Base-by-base conservation (phyloP, 1,139 yeast genomes). In the Geotrichum restrictum region DNA sequence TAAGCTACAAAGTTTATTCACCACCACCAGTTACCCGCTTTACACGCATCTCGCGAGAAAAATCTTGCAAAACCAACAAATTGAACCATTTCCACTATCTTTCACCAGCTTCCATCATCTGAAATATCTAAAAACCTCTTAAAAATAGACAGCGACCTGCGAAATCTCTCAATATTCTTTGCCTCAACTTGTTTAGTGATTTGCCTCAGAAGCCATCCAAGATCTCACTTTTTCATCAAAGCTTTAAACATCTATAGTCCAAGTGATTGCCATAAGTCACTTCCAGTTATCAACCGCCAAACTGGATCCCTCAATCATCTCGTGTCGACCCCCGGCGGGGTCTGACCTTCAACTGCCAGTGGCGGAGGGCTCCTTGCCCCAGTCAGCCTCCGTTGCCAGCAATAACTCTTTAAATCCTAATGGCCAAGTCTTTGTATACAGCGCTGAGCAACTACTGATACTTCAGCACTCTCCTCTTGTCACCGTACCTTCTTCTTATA, bases 291-390 rank as follows among this genome's bases (percentile, higher is more conserved):
- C 41, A 22, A 8, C 8, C 33, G 24, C 33, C 33, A 40, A 47
- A 22, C 36, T 49, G 53, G 56, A 53, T 45, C 56, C 56, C 19
- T 51, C 56, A n/a, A 53, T 53, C 36, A 53, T 53, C 14, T 53
- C 56, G 14, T 48, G 41, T 32, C 49, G 46, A 40, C 43, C 54
- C 38, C 37, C 42, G 8, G 31, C 42, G 39, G 51, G 52, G 29
- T 37, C 44, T 36, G 45, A 21, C 19, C 22, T 45, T 7, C 19
- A 24, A 16, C 36, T 40, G 4, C 27, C 47, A 14, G 33, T 14
- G 24, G 44, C 33, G 14, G 31, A 18, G 32, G 42, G 19, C 32
- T 14, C 51, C 22, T 14, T 14, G 14, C 10, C 47, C 10, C 33
- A 22, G 22, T 5, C 42, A 10, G n/a, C 24, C 14, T 16, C 38